Evolutionary conservation across 208 protist genomes (phyloP).

Genomic region (Strigomonas oncopelti): DNA sequence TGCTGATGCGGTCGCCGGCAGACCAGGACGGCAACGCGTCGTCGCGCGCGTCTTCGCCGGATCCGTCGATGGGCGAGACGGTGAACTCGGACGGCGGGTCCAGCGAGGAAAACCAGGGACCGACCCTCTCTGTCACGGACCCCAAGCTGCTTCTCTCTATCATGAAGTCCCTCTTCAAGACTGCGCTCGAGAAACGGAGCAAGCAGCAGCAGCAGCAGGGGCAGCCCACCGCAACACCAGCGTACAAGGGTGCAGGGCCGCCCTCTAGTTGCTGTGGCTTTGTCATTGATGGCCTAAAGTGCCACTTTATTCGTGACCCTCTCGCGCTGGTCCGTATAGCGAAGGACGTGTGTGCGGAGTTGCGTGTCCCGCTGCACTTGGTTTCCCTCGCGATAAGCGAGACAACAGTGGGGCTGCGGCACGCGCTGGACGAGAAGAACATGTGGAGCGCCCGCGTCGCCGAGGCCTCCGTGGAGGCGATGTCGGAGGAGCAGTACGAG

Average conservation of each 20-base stretch:
- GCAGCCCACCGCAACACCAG: neutral
- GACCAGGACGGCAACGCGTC: neutral
- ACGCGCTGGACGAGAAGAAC: constrained; percentile 28
- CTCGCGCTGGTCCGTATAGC: constrained; percentile 49
- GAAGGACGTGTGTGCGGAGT: constrained; percentile 26
- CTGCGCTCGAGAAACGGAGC: neutral
- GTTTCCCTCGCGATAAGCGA: constrained; percentile 68
- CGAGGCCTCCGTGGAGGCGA: constrained; percentile 33
- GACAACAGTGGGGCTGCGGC: constrained; percentile 48
- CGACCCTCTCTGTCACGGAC: neutral
- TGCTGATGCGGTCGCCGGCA: neutral
- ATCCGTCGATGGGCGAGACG: neutral
- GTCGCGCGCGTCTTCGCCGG: neutral
- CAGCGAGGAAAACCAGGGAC: neutral
- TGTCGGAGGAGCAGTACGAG: constrained; percentile 80
- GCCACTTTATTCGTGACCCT: constrained; percentile 43
- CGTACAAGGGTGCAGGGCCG: neutral
- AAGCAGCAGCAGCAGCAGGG: constrained; percentile 1
- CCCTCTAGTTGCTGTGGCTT: constrained; percentile 22
- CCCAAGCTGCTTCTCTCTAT: constrained; percentile 27
- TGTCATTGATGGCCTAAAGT: constrained; percentile 72
- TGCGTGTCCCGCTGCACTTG: constrained; percentile 39
- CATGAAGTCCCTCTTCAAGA: constrained; percentile 21
- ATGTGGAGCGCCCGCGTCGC: constrained; percentile 32
- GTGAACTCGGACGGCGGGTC: neutral